Evolutionary conservation across 495 filamentous ascomycete genomes (phyloP).

Genomic region (Aspergillus campestris): DNA sequence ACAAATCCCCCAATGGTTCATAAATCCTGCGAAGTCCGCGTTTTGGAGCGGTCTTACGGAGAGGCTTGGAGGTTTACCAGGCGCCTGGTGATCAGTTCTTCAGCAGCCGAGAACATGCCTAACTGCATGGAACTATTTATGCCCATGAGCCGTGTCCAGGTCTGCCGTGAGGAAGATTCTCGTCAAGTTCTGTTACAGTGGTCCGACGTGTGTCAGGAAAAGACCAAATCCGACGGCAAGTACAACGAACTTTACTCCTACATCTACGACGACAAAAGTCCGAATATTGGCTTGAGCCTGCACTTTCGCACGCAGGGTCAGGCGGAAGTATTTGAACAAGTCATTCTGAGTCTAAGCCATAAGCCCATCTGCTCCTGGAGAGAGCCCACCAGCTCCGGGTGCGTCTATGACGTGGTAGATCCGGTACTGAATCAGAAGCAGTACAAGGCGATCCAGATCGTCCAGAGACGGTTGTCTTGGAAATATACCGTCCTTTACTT

Average conservation of each 20-base stretch:
- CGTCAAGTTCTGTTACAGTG: constrained; percentile 29
- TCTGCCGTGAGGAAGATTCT: constrained; percentile 20
- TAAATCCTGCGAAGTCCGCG: constrained; percentile 32
- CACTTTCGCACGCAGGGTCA: constrained; percentile 19
- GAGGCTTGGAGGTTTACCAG: constrained; percentile 33
- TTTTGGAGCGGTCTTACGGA: constrained; percentile 28
- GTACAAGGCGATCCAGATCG: constrained; percentile 26
- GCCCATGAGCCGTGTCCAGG: constrained; percentile 29
- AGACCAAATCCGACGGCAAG: constrained; percentile 26
- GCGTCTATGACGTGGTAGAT: constrained; percentile 29
- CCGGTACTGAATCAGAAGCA: constrained; percentile 23
- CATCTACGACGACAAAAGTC: constrained; percentile 27
- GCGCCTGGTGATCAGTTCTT: constrained; percentile 34
- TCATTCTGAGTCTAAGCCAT: constrained; percentile 17
- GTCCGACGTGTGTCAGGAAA: constrained; percentile 34
- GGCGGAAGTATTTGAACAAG: constrained; percentile 26
- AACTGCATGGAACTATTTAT: constrained; percentile 31
- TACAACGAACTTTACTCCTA: constrained; percentile 29
- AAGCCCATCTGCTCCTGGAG: constrained; percentile 20
- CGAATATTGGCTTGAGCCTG: constrained; percentile 26
- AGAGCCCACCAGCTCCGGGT: constrained; percentile 16
- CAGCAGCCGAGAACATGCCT: constrained; percentile 24
- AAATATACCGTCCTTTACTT: constrained; percentile 25
- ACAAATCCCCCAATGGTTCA: constrained; percentile 21
- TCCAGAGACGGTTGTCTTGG: constrained; percentile 22